Conservation (phyloP, 148 eudicot species). For the Chenopodium berlandieri region DNA sequence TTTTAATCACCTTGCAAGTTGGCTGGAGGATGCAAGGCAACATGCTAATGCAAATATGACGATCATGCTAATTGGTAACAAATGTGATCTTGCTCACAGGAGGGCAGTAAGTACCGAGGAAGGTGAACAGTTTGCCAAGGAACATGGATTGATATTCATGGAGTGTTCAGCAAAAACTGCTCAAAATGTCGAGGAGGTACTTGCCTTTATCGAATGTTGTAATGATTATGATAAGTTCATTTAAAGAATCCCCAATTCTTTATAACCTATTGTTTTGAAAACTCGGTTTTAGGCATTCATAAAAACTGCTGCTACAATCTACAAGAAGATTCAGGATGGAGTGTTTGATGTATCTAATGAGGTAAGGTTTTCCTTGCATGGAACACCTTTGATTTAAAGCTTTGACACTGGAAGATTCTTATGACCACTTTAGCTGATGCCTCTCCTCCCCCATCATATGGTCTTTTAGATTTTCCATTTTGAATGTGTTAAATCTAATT, state of each 20-base stretch:
- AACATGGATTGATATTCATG: slow-evolving; percentile 47
- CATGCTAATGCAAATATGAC: slow-evolving; percentile 50
- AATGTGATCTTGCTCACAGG: slow-evolving; percentile 44
- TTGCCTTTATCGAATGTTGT: background rate
- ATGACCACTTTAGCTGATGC: background rate
- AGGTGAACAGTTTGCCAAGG: slow-evolving; percentile 50
- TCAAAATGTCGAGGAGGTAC: slow-evolving; percentile 51
- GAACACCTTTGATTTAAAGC: background rate
- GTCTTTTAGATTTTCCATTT: no score
- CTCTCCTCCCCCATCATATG: no score
- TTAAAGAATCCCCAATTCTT: background rate
- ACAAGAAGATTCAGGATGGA: slow-evolving; percentile 50
- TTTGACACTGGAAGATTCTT: background rate
- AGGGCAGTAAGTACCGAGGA: slow-evolving; percentile 48
- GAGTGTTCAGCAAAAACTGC: slow-evolving; percentile 50
- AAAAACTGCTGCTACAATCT: slow-evolving; percentile 42
- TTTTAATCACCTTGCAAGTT: slow-evolving; percentile 46
- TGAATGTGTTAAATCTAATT: no score
- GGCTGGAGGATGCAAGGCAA: slow-evolving; percentile 51
- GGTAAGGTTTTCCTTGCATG: slow-evolving; percentile 20
- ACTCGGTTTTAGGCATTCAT: slow-evolving; percentile 38
- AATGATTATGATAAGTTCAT: background rate
- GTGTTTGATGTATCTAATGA: slow-evolving; percentile 48
- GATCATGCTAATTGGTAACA: slow-evolving; percentile 49
- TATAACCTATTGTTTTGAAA: background rate